Percentiles rank a stretch among this genome's conserved stretches.
Evolutionary conservation across 2,329 filamentous ascomycete species (phyloP).

Genomic region (Fusarium sp.): DNA sequence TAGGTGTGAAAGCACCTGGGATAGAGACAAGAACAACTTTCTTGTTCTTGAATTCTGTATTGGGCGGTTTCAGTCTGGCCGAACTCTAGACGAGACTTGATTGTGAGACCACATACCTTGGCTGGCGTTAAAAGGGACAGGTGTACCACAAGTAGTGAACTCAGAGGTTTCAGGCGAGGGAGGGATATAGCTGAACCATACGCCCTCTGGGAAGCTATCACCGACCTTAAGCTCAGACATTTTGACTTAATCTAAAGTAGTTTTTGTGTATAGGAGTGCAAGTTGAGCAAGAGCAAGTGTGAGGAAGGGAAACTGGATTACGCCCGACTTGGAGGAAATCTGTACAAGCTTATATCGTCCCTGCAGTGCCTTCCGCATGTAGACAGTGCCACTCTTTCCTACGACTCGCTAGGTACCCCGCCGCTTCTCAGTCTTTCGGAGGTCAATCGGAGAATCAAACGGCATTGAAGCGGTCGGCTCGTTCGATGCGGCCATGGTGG

Average conservation of each 20-base stretch:
- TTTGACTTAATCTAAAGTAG: slow-evolving; percentile 14
- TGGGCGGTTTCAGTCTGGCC: not conserved
- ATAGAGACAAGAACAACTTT: slow-evolving; percentile 66
- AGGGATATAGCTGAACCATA: slow-evolving; percentile 86
- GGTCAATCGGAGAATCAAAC: slow-evolving; percentile 37
- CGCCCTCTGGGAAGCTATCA: slow-evolving; percentile 82
- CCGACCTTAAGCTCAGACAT: slow-evolving; percentile 79
- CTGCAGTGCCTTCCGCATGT: slow-evolving; percentile 8
- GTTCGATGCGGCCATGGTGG: slow-evolving; percentile 33
- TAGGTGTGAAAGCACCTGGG: slow-evolving; percentile 83
- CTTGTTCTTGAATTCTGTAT: slow-evolving; percentile 64
- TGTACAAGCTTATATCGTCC: slow-evolving; percentile 28
- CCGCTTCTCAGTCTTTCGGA: slow-evolving; percentile 27
- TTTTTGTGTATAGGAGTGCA: not conserved
- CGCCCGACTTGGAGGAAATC: slow-evolving; percentile 3
- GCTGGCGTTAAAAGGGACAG: slow-evolving; percentile 80
- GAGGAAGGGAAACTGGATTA: not conserved
- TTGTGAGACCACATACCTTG: slow-evolving; percentile 61
- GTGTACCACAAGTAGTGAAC: slow-evolving; percentile 80
- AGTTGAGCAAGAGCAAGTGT: not conserved
- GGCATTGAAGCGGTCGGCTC: slow-evolving; percentile 27
- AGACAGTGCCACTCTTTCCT: too few species aligned
- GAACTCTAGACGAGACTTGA: slow-evolving; percentile 2
- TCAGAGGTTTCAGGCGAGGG: slow-evolving; percentile 74
- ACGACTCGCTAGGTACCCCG: not conserved